A percentile compares a stretch with the other conserved stretches of the same genome.
phyloP scores from a whole-genome alignment of 2,329 filamentous ascomycete genomes.

The Fusarium xyrophilum region DNA sequence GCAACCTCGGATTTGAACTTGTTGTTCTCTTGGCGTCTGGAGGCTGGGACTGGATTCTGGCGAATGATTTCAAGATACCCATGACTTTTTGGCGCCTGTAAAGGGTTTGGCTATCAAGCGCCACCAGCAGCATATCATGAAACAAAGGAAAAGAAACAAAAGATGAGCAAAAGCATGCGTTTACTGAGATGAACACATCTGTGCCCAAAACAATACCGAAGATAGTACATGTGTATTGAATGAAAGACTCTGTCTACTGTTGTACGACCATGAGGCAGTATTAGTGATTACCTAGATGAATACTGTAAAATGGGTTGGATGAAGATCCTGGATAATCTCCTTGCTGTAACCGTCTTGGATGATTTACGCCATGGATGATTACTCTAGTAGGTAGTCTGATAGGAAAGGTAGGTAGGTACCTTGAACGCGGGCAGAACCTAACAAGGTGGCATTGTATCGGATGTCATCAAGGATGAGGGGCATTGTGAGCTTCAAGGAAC shows the following conservation, averaged over 20 bases:
- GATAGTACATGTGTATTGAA: slow-evolving; percentile 24
- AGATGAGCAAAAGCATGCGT: slow-evolving; percentile 16
- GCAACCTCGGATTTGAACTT: slow-evolving; percentile 8
- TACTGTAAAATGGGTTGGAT: neutral
- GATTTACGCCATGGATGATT: neutral
- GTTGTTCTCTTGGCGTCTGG: slow-evolving; percentile 31
- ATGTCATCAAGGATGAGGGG: slow-evolving; percentile 9
- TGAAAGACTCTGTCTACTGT: slow-evolving; percentile 29
- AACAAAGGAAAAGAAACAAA: slow-evolving; percentile 23
- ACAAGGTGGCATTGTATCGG: neutral
- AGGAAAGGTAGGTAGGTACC: neutral
- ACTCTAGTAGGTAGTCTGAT: neutral
- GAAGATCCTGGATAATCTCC: neutral
- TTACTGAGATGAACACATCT: slow-evolving; percentile 11
- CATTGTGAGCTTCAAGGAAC: neutral
- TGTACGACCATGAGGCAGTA: neutral
- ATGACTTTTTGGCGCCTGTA: slow-evolving; percentile 11
- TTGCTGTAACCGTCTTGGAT: neutral
- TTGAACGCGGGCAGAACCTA: neutral
- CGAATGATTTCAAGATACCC: slow-evolving; percentile 38
- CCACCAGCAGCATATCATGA: slow-evolving; percentile 14
- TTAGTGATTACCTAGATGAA: neutral
- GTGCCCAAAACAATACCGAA: slow-evolving; percentile 6
- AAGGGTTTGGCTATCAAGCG: slow-evolving; percentile 15
- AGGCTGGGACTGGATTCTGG: slow-evolving; percentile 25